These are phyloP conservation scores for Ophiostoma tasmaniense DNA, from an alignment of 2,329 filamentous ascomycete species.

Conservation along the genomic window DNA sequence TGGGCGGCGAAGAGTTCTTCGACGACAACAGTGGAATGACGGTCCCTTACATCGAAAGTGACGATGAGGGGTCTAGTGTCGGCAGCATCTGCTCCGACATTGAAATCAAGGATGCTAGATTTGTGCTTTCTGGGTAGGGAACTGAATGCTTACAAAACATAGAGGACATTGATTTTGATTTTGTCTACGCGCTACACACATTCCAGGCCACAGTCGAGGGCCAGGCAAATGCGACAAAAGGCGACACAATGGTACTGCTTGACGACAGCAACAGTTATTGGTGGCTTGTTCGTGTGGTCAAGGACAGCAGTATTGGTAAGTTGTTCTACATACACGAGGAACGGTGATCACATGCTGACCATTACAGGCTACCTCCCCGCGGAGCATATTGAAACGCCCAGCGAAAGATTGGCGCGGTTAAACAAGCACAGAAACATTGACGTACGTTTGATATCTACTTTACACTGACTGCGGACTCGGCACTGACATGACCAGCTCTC, in stretches of 20 bases:
- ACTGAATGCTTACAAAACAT: constrained; percentile 76
- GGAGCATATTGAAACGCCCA: constrained; percentile 97
- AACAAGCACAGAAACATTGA: constrained; percentile 99
- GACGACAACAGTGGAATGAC: constrained; percentile 9
- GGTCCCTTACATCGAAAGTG: constrained; percentile 21
- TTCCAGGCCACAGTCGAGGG: constrained; percentile 97
- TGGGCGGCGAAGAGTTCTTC: constrained; percentile 7
- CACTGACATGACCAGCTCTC: constrained; percentile 39
- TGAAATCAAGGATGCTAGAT: constrained; percentile 46
- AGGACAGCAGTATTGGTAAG: constrained; percentile 85
- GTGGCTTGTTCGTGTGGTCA: constrained; percentile 96
- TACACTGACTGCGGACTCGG: too few species aligned
- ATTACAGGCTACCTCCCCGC: constrained; percentile 79
- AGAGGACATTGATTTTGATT: constrained; percentile 99
- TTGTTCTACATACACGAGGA: not conserved
- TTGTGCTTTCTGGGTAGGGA: constrained; percentile 64
- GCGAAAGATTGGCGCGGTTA: constrained; percentile 80
- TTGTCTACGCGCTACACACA: constrained; percentile 95
- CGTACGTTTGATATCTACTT: constrained; percentile 45
- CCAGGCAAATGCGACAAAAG: constrained; percentile 95
- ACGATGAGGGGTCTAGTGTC: constrained; percentile 28
- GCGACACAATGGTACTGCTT: constrained; percentile 95
- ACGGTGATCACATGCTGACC: constrained; percentile 10
- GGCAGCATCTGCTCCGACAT: constrained; percentile 56
- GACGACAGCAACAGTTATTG: constrained; percentile 99